These are phyloP conservation scores for Ampelomyces quisqualis DNA, from an alignment of 2,329 filamentous ascomycete genomes.

Conservation along the genomic window DNA sequence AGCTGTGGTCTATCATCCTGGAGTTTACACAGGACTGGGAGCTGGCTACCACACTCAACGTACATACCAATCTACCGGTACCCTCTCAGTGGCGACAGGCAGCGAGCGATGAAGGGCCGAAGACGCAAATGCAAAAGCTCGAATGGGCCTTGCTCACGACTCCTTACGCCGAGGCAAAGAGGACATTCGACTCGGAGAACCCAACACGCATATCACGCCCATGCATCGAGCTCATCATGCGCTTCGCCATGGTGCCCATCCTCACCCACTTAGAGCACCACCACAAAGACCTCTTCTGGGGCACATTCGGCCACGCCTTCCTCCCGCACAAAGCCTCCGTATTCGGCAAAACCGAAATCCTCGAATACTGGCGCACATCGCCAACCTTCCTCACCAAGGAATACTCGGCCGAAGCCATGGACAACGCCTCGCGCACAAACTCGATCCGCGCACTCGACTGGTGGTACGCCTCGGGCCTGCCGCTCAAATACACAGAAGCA, in stretches of 20 bases:
- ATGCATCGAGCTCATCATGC: slow-evolving; percentile 85
- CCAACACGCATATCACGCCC: slow-evolving; percentile 75
- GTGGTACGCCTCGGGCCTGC: slow-evolving; percentile 82
- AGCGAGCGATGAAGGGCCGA: slow-evolving; percentile 63
- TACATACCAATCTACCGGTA: slow-evolving; percentile 74
- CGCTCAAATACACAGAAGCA: slow-evolving; percentile 80
- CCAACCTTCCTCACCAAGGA: slow-evolving; percentile 81
- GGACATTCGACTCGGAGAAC: slow-evolving; percentile 69
- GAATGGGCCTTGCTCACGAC: slow-evolving; percentile 82
- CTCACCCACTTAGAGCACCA: slow-evolving; percentile 70
- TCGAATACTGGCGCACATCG: slow-evolving; percentile 89
- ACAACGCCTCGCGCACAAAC: slow-evolving; percentile 82
- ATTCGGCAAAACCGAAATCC: slow-evolving; percentile 78
- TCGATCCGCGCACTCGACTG: slow-evolving; percentile 84
- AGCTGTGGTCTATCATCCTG: slow-evolving; percentile 87
- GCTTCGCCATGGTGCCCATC: slow-evolving; percentile 80
- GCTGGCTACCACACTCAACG: slow-evolving; percentile 73
- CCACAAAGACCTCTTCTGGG: slow-evolving; percentile 76
- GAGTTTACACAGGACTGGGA: slow-evolving; percentile 90
- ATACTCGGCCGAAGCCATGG: slow-evolving; percentile 80
- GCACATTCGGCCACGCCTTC: slow-evolving; percentile 77
- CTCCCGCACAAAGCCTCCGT: slow-evolving; percentile 87
- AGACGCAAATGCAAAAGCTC: slow-evolving; percentile 73
- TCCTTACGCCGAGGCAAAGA: slow-evolving; percentile 68
- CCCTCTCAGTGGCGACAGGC: slow-evolving; percentile 72